These are phyloP conservation scores for Tricholoma sp. DNA, from an alignment of 768 basidiomycete species.

Conservation along the genomic window DNA sequence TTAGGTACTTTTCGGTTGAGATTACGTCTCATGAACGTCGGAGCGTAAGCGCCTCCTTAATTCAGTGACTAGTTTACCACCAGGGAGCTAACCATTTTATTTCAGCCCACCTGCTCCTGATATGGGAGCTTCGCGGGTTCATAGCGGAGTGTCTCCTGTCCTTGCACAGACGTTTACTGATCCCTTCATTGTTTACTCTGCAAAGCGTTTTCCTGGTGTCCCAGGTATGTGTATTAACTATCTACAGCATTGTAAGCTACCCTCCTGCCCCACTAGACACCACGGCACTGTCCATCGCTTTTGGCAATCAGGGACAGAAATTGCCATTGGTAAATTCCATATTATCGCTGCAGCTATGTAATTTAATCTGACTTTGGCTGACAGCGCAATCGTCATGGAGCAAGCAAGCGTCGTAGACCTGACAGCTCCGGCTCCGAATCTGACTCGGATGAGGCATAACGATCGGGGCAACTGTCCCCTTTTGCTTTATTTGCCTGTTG, in stretches of 20 bases:
- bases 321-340: slow-evolving; percentile 60
- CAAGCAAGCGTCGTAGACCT: slow-evolving; percentile 59
- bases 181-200: slow-evolving; percentile 82
- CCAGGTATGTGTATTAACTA: slow-evolving; percentile 53
- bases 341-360: slow-evolving; percentile 15
- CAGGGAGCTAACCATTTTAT: neutral
- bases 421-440: slow-evolving; percentile 63
- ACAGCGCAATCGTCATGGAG: slow-evolving; percentile 79
- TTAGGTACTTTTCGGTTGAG: slow-evolving; percentile 81
- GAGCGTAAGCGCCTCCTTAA: slow-evolving; percentile 63
- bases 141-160: slow-evolving; percentile 67
- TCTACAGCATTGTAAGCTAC: slow-evolving; percentile 5
- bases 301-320: slow-evolving; percentile 89
- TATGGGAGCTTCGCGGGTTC: slow-evolving; percentile 56
- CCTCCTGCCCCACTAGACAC: slow-evolving; percentile 52
- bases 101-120: slow-evolving; percentile 70
- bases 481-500: slow-evolving; percentile 5
- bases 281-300: slow-evolving; percentile 84
- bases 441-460: slow-evolving; percentile 54
- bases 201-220: slow-evolving; percentile 93
- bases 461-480: neutral
- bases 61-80: neutral
- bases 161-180: slow-evolving; percentile 83
- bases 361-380: slow-evolving; percentile 8
- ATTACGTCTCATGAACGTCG: slow-evolving; percentile 85